phyloP scores from a whole-genome alignment of 2,329 filamentous ascomycete genomes.

The Pseudogymnoascus sp. region DNA sequence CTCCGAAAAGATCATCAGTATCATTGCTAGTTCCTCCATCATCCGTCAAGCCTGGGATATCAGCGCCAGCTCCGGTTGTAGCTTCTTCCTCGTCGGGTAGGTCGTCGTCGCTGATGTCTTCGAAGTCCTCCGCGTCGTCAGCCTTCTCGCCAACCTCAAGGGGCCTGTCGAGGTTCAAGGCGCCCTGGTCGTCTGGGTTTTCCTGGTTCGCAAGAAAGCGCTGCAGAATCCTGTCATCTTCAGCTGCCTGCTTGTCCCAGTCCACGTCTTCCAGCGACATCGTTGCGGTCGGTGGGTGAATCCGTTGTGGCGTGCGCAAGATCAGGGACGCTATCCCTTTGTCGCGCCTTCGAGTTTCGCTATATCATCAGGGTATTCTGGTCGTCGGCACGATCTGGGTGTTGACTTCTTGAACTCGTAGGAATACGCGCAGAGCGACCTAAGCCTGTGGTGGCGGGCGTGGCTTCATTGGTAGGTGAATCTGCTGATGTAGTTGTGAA shows the following conservation, averaged over 20 bases:
- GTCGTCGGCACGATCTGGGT: not conserved
- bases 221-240: conserved; percentile 42
- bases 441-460: not conserved
- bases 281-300: not conserved
- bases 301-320: conserved; percentile 1
- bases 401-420: not conserved
- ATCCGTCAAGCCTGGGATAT: conserved; percentile 35
- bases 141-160: conserved; percentile 71
- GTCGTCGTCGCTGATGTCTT: conserved; percentile 87
- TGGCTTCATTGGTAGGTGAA: not conserved
- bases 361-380: conserved; percentile 4
- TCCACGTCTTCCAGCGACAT: conserved; percentile 26
- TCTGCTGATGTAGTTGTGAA: conserved; percentile 8
- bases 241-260: conserved; percentile 37
- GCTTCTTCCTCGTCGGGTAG: conserved; percentile 68
- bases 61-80: conserved; percentile 16
- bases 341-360: not conserved
- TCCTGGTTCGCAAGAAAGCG: conserved; percentile 37
- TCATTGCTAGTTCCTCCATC: conserved; percentile 52
- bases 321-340: not conserved
- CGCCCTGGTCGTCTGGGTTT: conserved; percentile 28
- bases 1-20: conserved; percentile 61
- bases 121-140: conserved; percentile 83
- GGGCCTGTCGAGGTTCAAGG: conserved; percentile 36
- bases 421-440: not conserved